Evolutionary conservation across 306 rosid species (phyloP).

Genomic region (Albizia julibrissin): DNA sequence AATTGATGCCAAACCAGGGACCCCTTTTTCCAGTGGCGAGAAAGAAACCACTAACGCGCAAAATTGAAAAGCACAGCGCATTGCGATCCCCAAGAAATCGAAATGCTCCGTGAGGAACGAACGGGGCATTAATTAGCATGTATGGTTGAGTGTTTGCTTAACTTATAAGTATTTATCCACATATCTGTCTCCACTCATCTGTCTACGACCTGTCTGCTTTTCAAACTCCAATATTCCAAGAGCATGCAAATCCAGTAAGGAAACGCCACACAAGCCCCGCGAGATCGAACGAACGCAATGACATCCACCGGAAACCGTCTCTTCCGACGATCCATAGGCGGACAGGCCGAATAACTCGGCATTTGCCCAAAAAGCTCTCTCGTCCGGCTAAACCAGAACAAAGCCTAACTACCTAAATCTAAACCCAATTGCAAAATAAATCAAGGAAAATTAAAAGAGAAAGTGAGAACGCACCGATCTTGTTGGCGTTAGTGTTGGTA

Average conservation of each 20-base stretch:
- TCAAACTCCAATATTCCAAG: too few species aligned
- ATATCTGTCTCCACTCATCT: too few species aligned
- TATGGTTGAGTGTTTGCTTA: too few species aligned
- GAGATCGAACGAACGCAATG: background rate
- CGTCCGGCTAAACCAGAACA: background rate
- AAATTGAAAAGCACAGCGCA: background rate
- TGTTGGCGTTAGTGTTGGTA: constrained; percentile 73
- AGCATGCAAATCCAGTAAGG: background rate
- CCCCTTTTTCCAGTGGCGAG: background rate
- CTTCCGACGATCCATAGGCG: background rate
- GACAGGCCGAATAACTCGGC: constrained; percentile 17
- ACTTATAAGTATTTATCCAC: too few species aligned
- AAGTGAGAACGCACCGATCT: constrained; percentile 57
- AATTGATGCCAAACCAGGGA: background rate
- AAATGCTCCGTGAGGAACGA: background rate
- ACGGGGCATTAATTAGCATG: constrained; percentile 1
- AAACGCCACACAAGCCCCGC: background rate
- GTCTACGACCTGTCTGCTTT: too few species aligned
- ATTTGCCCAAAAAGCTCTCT: constrained; percentile 11
- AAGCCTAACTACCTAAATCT: constrained; percentile 16
- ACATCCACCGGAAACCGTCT: background rate
- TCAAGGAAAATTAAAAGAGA: background rate
- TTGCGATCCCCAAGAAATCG: background rate
- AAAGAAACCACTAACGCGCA: background rate
- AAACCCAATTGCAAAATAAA: background rate